Base-by-base conservation (phyloP, 2,329 filamentous ascomycete species). In the Chaetomiaceae sp. region DNA sequence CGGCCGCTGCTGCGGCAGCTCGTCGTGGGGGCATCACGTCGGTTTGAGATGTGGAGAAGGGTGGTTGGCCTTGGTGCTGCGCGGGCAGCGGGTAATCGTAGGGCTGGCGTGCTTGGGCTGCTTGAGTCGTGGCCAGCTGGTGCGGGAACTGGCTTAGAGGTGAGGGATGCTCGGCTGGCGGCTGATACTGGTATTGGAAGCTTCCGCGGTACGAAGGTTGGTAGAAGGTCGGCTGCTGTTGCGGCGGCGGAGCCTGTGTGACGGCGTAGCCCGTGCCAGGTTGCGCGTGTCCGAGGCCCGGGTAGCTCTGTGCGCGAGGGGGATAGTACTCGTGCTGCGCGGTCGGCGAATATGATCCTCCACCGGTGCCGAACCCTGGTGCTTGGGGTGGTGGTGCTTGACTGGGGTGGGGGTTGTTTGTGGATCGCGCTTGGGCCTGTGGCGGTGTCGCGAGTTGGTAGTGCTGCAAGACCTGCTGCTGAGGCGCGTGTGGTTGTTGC, bases 61-160 rank as follows among this genome's bases (percentile, higher is more conserved):
- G 9, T 40, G 15, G 11, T 26, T 18, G 27, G 9, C 27, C 27
- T 22, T 20, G 38, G 20, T n/a, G 15, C 14, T 27, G 18, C 19
- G 9, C 14, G 6, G 43, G 24, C 12, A 12, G 9, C 17, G 38
- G 18, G 38, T 44, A 38, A 14, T 29, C 38, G 49, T 51, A 40
- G 17, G 20, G 38, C 19, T 32, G 41, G 24, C 17, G 45, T 19
- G 41, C 20, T 33, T 50, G 51, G n/a, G n/a, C n/a, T 19, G 38
- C 42, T 42, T 49, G 47, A 48, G 65, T 51, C 2, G 65, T 61
- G 26, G 17, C 15, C 26, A 34, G 17, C 11, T 36, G 12, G 17
- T n/a, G n/a, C n/a, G 47, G 64, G 60, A 57, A 65, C 66, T 48
- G 65, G 65, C 27, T 64, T 67, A 50, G 67, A 67, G 35, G 20